Base-by-base conservation (phyloP, 1,139 yeast species). In the Trichomonascaceae sp. region DNA sequence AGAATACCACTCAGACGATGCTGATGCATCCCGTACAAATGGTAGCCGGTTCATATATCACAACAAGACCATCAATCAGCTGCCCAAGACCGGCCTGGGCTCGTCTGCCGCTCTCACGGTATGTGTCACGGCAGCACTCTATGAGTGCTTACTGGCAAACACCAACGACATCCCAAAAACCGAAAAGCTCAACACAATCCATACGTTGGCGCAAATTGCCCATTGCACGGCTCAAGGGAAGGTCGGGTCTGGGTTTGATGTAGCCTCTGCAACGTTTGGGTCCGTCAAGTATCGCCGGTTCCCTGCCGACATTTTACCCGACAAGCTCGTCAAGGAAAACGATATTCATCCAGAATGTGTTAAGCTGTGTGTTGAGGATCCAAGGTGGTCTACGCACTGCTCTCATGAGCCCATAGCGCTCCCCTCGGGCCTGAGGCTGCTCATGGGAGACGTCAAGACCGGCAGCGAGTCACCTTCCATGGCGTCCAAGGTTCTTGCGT, bases 211-310 rank as follows among this genome's bases (percentile, higher is more conserved):
- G 0, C 98, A 89, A 51, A 62, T 82, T 9, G 80, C 94, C 1
- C 98, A 89, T 54, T 87, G 96, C 54, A 69, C 71, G 37, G 97
- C 98, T 2, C 98, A 89, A 53, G 81, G 82, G 29, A 92, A 92
- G 54, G 76, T 89, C 17, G 98, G 98, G 0, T 82, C 95, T 2
- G 98, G 98, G 0, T 89, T 89, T 54, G 98, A 89, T 52, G 93
- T 92, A 28, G 97, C 94, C 0, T 77, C 97, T 5, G 98, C 98
- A 0, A 77, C 82, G 0, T 89, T 69, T 56, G 98, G 98, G 2
- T 80, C 95, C 0, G 79, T 87, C 31, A 67, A 75, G 4, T 89
- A 89, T 55, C 66, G 71, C 27, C 63, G 98, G 40, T 89, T 89
- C 49, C 47, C 51, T 1, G 48, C 62, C 1, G 40, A 38, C 14